phyloP scores from a whole-genome alignment of 2,329 filamentous ascomycete species.

The Aureobasidium pullulans region DNA sequence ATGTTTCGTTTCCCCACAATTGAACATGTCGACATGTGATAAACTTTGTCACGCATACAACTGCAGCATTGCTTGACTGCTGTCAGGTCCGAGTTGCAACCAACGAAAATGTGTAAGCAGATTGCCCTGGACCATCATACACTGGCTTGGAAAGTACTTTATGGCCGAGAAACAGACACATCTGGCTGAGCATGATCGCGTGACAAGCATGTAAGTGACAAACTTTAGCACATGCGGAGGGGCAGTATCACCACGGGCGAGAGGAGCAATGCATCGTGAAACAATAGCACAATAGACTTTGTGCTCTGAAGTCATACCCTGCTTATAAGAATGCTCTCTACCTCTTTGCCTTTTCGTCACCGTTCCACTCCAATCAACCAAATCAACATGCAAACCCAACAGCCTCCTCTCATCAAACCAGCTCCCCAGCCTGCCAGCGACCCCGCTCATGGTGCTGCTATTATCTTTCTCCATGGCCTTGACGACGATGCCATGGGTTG shows the following conservation, averaged over 20 bases:
- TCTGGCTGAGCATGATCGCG: too few relatives aligned
- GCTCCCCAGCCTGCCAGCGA: slow-evolving; percentile 28
- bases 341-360: neutral
- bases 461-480: slow-evolving; percentile 42
- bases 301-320: neutral
- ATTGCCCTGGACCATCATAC: too few relatives aligned
- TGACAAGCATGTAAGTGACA: too few relatives aligned
- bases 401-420: slow-evolving; percentile 31
- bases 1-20: neutral
- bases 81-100: too few relatives aligned
- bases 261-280: neutral
- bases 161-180: too few relatives aligned
- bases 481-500: slow-evolving; percentile 41
- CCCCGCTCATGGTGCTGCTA: slow-evolving; percentile 33
- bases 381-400: slow-evolving; percentile 10
- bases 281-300: neutral
- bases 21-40: neutral
- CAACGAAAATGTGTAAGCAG: too few relatives aligned
- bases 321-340: neutral
- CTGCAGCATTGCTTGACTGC: too few relatives aligned
- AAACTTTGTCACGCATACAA: too few relatives aligned
- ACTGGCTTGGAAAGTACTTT: too few relatives aligned
- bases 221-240: too few relatives aligned
- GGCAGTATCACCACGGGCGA: neutral
- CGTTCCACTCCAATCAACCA: neutral